A percentile compares a stretch with the other conserved stretches of the same genome.
Evolutionary conservation across 805 yeast species (phyloP).

Genomic region (Peterozyma xylosa): DNA sequence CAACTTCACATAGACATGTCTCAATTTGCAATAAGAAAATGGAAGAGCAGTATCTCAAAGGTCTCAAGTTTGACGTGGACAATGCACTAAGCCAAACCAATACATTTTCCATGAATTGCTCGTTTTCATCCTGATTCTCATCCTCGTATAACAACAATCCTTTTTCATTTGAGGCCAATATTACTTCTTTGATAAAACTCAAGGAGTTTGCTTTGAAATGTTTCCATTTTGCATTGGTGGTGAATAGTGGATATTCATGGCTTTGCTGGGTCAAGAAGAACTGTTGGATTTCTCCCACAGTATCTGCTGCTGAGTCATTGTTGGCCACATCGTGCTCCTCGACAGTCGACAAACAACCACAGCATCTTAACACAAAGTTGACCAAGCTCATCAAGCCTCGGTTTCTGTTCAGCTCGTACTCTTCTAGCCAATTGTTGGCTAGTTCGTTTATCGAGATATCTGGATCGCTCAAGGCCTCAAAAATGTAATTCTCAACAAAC

Average conservation of each 20-base stretch:
- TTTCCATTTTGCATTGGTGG: constrained; percentile 40
- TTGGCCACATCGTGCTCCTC: constrained; percentile 71
- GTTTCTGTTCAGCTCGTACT: constrained; percentile 33
- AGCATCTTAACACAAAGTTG: constrained; percentile 60
- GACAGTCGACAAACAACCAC: constrained; percentile 64
- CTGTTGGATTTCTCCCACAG: constrained; percentile 65
- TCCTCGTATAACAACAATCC: constrained; percentile 45
- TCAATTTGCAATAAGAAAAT: constrained; percentile 51
- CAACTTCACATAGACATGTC: constrained; percentile 47
- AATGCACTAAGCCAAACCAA: constrained; percentile 73
- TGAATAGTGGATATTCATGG: constrained; percentile 64
- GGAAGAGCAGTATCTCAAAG: constrained; percentile 66
- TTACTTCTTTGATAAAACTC: constrained; percentile 46
- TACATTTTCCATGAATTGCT: constrained; percentile 44
- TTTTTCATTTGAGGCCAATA: constrained; percentile 49
- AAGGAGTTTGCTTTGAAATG: constrained; percentile 46
- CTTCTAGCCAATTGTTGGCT: constrained; percentile 52
- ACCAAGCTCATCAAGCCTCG: constrained; percentile 53
- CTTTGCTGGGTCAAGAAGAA: constrained; percentile 50
- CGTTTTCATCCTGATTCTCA: constrained; percentile 14
- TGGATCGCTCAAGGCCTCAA: constrained; percentile 41
- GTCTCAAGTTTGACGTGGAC: constrained; percentile 60
- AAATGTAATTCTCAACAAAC: constrained; percentile 39
- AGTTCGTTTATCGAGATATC: constrained; percentile 42
- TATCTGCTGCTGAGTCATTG: constrained; percentile 62